Evolutionary conservation across 176 grass and related monocot genomes (phyloP).

Genomic region (Luzula sylvatica): DNA sequence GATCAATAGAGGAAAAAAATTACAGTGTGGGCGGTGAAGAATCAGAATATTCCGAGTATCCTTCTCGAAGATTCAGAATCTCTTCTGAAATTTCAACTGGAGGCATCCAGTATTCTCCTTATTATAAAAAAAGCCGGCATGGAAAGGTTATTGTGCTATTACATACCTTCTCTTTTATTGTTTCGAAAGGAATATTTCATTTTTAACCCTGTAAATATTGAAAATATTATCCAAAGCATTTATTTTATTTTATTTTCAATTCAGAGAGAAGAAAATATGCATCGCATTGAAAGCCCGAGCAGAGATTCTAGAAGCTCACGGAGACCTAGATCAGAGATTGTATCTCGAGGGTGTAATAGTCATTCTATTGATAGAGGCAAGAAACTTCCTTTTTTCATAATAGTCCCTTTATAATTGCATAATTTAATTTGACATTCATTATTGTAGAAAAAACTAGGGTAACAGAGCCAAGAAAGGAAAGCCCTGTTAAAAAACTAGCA

Average conservation of each 20-base stretch:
- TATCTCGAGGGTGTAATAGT: neutral
- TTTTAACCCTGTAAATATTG: no score
- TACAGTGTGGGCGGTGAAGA: neutral
- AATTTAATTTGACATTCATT: no score
- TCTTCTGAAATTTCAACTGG: neutral
- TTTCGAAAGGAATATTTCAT: no score
- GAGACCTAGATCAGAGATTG: constrained; percentile 5
- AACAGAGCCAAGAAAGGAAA: neutral
- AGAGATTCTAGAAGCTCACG: constrained; percentile 5
- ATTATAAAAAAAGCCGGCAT: neutral
- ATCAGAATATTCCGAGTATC: neutral
- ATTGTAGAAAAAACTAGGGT: neutral
- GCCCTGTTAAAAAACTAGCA: neutral
- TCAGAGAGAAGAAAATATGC: constrained; percentile 8
- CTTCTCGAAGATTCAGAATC: constrained; percentile 1
- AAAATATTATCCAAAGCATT: no score
- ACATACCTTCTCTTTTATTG: no score
- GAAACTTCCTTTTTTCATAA: constrained; percentile 13
- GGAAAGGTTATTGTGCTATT: constrained; percentile 1
- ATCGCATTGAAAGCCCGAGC: neutral
- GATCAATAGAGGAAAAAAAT: neutral
- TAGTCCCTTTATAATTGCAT: no score
- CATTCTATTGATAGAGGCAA: constrained; percentile 13
- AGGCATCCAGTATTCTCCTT: neutral
- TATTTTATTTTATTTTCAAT: no score